Conservation (phyloP, 169 alveolate genomes). For the Eimeria maxima region DNA sequence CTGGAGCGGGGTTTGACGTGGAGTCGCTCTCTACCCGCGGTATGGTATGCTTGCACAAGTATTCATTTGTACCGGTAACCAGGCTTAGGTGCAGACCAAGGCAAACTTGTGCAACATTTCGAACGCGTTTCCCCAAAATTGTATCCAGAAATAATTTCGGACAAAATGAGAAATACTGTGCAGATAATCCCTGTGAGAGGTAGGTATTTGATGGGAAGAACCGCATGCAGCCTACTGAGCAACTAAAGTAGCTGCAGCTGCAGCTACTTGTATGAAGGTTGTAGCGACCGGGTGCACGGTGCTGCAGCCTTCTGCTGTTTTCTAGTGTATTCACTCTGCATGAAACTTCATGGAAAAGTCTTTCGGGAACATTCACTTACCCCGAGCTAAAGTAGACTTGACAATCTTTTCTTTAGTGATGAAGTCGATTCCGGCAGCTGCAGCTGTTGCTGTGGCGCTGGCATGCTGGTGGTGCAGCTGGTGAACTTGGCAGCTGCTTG, state of each 20-base stretch:
- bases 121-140: not conserved
- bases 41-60: not conserved
- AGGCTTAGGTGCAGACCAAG: not conserved
- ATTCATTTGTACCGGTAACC: not conserved
- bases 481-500: not conserved
- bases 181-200: not conserved
- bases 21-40: not conserved
- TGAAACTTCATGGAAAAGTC: not conserved
- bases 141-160: not conserved
- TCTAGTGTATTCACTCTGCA: not conserved
- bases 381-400: conserved; percentile 21
- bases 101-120: not conserved
- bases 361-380: not conserved
- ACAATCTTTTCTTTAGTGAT: not conserved
- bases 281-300: conserved; percentile 31
- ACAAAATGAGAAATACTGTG: not conserved
- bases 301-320: conserved; percentile 31
- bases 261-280: conserved; percentile 9
- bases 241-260: conserved; percentile 15
- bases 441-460: conserved; percentile 35
- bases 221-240: conserved; percentile 63
- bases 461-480: conserved; percentile 48
- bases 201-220: not conserved
- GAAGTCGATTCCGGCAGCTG: conserved; percentile 32
- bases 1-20: not conserved